phyloP scores from a whole-genome alignment of 1,284 basidiomycete species.

The Cutaneotrichosporon daszewskae region DNA sequence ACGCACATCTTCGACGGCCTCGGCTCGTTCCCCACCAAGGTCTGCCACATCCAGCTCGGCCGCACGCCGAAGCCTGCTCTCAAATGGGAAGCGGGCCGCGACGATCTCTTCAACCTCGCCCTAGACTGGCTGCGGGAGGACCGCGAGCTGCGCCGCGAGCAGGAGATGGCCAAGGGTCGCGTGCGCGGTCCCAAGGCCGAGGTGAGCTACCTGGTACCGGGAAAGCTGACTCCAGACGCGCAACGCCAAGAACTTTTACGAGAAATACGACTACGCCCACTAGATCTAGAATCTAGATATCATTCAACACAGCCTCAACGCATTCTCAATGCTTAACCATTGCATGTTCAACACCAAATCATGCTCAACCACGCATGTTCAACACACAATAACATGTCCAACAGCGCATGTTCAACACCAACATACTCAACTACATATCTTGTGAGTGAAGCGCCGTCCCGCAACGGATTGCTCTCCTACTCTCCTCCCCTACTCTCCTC shows the following conservation, averaged over 20 bases:
- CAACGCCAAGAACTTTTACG: slow-evolving; percentile 83
- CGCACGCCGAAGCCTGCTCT: slow-evolving; percentile 57
- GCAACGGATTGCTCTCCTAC: too few relatives aligned
- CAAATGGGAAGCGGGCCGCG: slow-evolving; percentile 58
- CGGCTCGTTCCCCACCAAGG: slow-evolving; percentile 76
- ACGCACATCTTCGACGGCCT: slow-evolving; percentile 95
- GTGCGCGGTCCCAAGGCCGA: slow-evolving; percentile 66
- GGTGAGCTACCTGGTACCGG: slow-evolving; percentile 47
- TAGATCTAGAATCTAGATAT: slow-evolving; percentile 1
- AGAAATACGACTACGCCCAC: slow-evolving; percentile 58
- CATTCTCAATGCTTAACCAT: too few relatives aligned
- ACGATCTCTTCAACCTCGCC: slow-evolving; percentile 64
- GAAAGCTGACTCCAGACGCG: slow-evolving; percentile 49
- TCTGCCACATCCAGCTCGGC: slow-evolving; percentile 83
- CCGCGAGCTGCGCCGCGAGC: slow-evolving; percentile 59
- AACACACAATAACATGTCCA: too few relatives aligned
- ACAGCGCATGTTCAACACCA: background rate
- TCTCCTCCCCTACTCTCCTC: background rate
- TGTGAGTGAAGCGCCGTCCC: too few relatives aligned
- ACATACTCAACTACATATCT: background rate
- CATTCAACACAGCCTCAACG: too few relatives aligned
- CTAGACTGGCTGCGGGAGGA: slow-evolving; percentile 82
- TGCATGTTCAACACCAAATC: background rate
- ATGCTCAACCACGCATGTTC: background rate
- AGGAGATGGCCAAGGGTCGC: slow-evolving; percentile 52